These are phyloP conservation scores for Linaria vulgaris DNA, from an alignment of 257 asterid species.

Conservation along the genomic window DNA sequence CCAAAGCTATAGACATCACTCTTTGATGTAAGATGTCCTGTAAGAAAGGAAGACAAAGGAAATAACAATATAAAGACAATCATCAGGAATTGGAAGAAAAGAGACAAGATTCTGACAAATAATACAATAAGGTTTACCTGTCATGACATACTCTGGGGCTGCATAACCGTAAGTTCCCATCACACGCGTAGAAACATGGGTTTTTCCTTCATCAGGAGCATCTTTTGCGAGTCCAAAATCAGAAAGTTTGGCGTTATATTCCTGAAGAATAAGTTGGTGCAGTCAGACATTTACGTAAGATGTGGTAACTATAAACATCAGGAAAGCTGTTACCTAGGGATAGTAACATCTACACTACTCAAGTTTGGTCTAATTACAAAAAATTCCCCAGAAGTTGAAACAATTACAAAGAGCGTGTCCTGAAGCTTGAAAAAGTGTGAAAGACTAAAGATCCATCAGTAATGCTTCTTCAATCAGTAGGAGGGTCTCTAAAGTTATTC, in stretches of 20 bases:
- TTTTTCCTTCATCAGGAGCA: constrained; percentile 95
- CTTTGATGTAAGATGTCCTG: constrained; percentile 96
- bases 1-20: constrained; percentile 95
- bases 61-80: not conserved
- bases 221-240: constrained; percentile 99
- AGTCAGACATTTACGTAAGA: not conserved
- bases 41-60: constrained; percentile 5
- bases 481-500: no score
- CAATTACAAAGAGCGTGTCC: no score
- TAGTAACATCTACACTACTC: no score
- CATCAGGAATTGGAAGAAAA: not conserved
- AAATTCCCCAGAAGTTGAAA: no score
- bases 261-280: constrained; percentile 42
- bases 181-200: constrained; percentile 97
- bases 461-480: no score
- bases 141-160: constrained; percentile 98
- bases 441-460: no score
- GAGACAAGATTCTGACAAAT: not conserved
- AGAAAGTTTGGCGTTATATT: constrained; percentile 92
- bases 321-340: no score
- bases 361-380: no score
- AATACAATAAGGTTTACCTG: constrained; percentile 47
- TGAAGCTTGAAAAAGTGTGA: no score
- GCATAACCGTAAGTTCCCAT: constrained; percentile 99
- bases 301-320: not conserved